Conservation (phyloP, 108 stramenopile genomes). For the Poteriospumella lacustris region DNA sequence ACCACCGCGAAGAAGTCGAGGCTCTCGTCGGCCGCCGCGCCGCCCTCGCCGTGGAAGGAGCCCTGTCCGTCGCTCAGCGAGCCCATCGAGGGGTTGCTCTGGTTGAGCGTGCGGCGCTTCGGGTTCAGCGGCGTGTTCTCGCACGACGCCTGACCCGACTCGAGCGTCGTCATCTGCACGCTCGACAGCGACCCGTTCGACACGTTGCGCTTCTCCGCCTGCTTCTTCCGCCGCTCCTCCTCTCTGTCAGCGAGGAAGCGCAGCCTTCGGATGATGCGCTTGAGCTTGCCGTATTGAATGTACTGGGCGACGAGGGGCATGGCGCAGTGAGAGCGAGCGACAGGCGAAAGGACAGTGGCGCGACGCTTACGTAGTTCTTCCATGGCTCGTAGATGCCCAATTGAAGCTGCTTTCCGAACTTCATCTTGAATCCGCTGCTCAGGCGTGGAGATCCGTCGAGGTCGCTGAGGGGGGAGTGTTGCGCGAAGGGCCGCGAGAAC, state of each 20-base stretch:
- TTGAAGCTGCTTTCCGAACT: slow-evolving; percentile 47
- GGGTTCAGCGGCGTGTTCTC: background rate
- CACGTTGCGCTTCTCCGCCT: background rate
- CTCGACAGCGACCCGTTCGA: too few species aligned
- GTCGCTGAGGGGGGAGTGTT: too few species aligned
- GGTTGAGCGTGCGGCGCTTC: too few species aligned
- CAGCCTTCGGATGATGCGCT: background rate
- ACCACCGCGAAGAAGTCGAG: slow-evolving; percentile 9
- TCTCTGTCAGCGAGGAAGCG: background rate
- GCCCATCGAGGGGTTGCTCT: too few species aligned
- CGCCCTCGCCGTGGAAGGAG: background rate
- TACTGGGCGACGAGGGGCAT: slow-evolving; percentile 1
- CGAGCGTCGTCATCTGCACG: too few species aligned
- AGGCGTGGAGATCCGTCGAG: too few species aligned
- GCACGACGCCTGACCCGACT: too few species aligned
- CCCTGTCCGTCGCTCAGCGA: background rate
- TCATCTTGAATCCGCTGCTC: slow-evolving; percentile 29
- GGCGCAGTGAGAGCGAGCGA: background rate
- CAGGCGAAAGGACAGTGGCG: too few species aligned
- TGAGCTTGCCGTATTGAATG: slow-evolving; percentile 21
- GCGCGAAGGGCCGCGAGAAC: too few species aligned
- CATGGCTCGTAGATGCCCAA: slow-evolving; percentile 39
- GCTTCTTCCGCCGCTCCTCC: background rate
- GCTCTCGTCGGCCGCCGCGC: background rate
- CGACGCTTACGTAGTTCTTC: slow-evolving; percentile 36